Percentiles rank a stretch among this genome's conserved stretches.
Evolutionary conservation across 163 green algal species (phyloP).

Genomic region (Coccomyxa subellipsoidea): DNA sequence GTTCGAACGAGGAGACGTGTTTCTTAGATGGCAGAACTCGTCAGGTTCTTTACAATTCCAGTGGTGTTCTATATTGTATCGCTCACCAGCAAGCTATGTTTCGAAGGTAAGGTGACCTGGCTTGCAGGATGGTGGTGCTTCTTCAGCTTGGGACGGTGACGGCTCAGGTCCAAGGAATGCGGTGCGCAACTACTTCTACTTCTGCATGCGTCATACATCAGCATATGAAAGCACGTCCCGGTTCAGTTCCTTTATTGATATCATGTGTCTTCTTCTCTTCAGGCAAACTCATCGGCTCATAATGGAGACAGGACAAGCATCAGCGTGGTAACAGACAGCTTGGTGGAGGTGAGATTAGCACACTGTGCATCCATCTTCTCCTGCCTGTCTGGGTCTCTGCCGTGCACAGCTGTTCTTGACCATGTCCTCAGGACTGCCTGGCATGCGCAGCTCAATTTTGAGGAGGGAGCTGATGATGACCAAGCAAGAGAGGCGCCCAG

Average conservation of each 20-base stretch:
- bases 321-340: constrained; percentile 12
- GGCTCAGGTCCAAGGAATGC: background rate
- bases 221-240: too few relatives aligned
- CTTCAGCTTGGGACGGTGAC: constrained; percentile 9
- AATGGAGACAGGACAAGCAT: background rate
- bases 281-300: constrained; percentile 19
- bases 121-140: constrained; percentile 3
- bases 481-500: constrained; percentile 27
- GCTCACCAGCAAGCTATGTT: too few relatives aligned
- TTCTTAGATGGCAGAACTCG: background rate
- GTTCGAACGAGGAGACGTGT: background rate
- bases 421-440: background rate
- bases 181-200: constrained; percentile 6
- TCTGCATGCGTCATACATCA: background rate
- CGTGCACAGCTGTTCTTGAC: background rate
- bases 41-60: too few relatives aligned
- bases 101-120: too few relatives aligned
- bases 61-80: too few relatives aligned
- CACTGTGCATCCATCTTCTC: background rate
- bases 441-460: constrained; percentile 26
- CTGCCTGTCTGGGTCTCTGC: background rate
- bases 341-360: constrained; percentile 19
- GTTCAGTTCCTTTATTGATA: too few relatives aligned
- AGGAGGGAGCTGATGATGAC: constrained; percentile 54
- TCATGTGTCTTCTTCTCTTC: background rate